These are phyloP conservation scores for Melastoma candidum DNA, from an alignment of 441 rosid species.

Conservation along the genomic window DNA sequence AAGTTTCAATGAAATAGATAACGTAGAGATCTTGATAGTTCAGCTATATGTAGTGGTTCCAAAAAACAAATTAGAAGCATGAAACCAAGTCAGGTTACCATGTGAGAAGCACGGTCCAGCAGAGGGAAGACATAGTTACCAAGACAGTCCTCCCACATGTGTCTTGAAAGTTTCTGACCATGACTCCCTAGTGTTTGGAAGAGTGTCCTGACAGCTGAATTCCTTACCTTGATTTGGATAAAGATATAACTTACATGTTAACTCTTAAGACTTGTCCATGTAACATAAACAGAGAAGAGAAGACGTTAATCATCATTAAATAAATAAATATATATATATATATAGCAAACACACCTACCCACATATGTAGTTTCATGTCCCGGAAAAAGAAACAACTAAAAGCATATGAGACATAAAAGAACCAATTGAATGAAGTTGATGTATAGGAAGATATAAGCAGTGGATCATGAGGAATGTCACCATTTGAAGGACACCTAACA, in stretches of 20 bases:
- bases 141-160: slow-evolving; percentile 99
- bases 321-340: no score
- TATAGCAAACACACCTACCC: no score
- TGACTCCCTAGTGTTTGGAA: slow-evolving; percentile 96
- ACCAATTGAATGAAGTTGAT: not conserved
- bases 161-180: slow-evolving; percentile 85
- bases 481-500: no score
- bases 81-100: slow-evolving; percentile 33
- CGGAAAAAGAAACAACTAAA: not conserved
- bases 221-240: slow-evolving; percentile 62
- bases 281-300: not conserved
- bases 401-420: not conserved
- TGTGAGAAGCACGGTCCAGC: slow-evolving; percentile 84
- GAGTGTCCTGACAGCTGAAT: slow-evolving; percentile 94
- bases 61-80: not conserved
- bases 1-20: slow-evolving; percentile 15
- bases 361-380: no score
- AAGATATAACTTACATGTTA: slow-evolving; percentile 8
- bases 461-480: no score
- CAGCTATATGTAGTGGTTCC: slow-evolving; percentile 10
- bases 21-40: slow-evolving; percentile 1
- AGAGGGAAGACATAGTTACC: slow-evolving; percentile 96
- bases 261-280: slow-evolving; percentile 6
- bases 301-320: not conserved
- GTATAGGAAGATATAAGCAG: no score